Base-by-base conservation (phyloP, 805 yeast genomes). In the Brettanomyces custersianus region DNA sequence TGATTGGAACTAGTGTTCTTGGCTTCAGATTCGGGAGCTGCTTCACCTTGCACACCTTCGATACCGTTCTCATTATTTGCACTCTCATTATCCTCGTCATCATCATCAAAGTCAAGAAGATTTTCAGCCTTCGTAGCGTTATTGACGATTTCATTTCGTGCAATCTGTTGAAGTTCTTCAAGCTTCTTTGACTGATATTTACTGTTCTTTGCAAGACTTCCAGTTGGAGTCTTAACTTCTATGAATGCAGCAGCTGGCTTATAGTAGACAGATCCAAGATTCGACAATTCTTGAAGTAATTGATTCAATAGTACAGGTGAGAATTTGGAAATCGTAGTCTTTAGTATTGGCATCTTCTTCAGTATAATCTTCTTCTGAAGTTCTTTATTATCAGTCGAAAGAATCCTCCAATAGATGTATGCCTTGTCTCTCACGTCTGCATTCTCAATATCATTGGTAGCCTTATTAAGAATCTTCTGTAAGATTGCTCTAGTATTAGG, bases 191-290 rank as follows among this genome's bases (percentile, higher is more conserved):
- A 65, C 36, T 66, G 66, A 31, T 57, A 39, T 22, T 46, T 46
- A 8, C 56, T 45, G 15, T 47, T 44, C n/a, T 46, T 40, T 5
- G 48, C 40, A 19, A 47, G 37, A 2, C 44, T 41, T 6, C 44
- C 49, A 17, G 45, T 47, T 2, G 23, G 18, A 9, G 26, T 29
- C 35, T 31, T 35, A 20, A 41, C 37, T 34, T 41, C 54, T 38
- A 77, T 63, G 49, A 81, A 80, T 23, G 76, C 65, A 15, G 74
- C 63, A 4, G 83, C 75, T 10, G 96, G 95, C 52, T 80, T 81
- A 58, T 82, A 94, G 52, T 85, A 85, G 2, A 92, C 92, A 0
- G 96, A 85, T 26, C 95, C 79, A 42, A 92, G 68, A 7, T 92
- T 80, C 3, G 94, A 78, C 38, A 90, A 60, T 52, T 90, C 95